phyloP scores from a whole-genome alignment of 441 rosid species.

The California macrophylla region DNA sequence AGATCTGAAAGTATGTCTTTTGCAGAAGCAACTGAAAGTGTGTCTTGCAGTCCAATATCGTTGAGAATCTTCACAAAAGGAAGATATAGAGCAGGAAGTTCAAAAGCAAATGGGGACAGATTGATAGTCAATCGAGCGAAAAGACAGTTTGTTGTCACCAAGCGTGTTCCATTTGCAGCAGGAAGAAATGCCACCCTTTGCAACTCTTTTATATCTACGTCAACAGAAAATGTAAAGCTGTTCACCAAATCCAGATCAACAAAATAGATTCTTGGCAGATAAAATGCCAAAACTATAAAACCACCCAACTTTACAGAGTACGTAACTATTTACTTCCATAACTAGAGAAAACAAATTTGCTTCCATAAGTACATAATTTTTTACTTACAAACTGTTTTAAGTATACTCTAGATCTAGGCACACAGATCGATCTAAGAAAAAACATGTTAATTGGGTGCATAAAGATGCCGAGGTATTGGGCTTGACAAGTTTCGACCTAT shows the following conservation, averaged over 20 bases:
- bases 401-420: too few species aligned
- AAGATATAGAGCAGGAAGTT: conserved; percentile 75
- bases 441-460: too few species aligned
- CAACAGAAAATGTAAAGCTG: conserved; percentile 8
- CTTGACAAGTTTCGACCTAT: too few species aligned
- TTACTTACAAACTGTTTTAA: too few species aligned
- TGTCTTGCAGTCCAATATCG: conserved; percentile 84
- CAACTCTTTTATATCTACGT: conserved; percentile 63
- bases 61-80: conserved; percentile 75
- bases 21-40: conserved; percentile 65
- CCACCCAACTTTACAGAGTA: too few species aligned
- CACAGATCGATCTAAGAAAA: too few species aligned
- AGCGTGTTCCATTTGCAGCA: conserved; percentile 94
- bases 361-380: too few species aligned
- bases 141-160: conserved; percentile 69
- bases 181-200: conserved; percentile 80
- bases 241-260: neutral
- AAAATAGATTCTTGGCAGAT: neutral
- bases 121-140: conserved; percentile 72
- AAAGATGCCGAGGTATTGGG: too few species aligned
- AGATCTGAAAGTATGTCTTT: conserved; percentile 62
- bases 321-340: too few species aligned
- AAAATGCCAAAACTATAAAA: neutral
- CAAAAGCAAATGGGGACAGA: conserved; percentile 93
- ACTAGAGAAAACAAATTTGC: too few species aligned